Base-by-base conservation (phyloP, 2,329 filamentous ascomycete species). In the Hymenoscyphus occultus region DNA sequence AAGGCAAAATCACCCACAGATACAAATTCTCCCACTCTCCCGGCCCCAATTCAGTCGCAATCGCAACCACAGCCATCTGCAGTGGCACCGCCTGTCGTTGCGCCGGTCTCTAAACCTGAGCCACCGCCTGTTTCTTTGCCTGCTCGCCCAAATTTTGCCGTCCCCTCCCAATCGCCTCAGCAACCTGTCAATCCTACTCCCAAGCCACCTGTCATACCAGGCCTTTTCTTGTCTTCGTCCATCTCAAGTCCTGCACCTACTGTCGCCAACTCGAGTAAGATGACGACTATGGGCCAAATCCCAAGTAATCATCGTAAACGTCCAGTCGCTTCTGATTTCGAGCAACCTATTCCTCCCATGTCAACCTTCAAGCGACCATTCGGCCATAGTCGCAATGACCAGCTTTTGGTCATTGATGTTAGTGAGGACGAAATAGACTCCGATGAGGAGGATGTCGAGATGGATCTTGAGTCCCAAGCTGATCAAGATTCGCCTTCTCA, bases 331-430 rank as follows among this genome's bases (percentile, higher is more conserved):
- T 84, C 89, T 4, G 90, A 93, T 72, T 88, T 90, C 68, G 86
- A 90, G 66, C 84, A 86, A n/a, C 79, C 81, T 22, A 77, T 80
- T 0, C 74, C 78, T 14, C 72, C 77, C 1, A 61, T 62, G 35
- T 42, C 62, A 2, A 64, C 70, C 9, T 71, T 69, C 65, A 76
- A 90, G 71, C 86, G 88, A 59, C 84, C 86, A 3, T 88, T 89
- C 71, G 85, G 84, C 13, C 85, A 88, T 56, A 81, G 80, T 58
- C 80, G 82, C 31, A 79, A 83, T 61, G 82, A 88, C 31, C 82
- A 87, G 60, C 84, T 84, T 2, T 84, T 96, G 61, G 85, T 97
- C 48, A 96, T 97, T 70, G 86, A 96, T 69, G 89, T 96, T 48
- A 96, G 92, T 74, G 93, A 96, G 35, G 86, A 89, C 69, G 87